Evolutionary conservation across 495 filamentous ascomycete genomes (phyloP), one percentile per base, ranked within the genome.

Genomic region (Bathelium albidoporum): DNA sequence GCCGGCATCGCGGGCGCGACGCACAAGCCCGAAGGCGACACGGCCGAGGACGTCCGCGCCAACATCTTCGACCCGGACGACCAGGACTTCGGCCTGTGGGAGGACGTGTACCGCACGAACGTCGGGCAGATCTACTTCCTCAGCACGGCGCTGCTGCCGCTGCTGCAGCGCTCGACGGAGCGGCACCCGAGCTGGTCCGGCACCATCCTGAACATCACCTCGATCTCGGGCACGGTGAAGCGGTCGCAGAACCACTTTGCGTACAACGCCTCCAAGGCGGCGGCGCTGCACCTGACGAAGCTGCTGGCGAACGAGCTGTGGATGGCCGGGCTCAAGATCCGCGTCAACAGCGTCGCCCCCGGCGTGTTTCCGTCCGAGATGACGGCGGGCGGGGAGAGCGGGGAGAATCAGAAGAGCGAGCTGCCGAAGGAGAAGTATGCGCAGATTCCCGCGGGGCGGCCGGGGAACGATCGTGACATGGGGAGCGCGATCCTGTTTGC

Each of bases 401-500:
- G 77, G 59, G 77, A 81, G 61, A 76, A 79, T 63, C 76, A 90
- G 71, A 90, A 90, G 83, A 88, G 81, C 67, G 70, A 76, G 2
- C 69, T 91, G 3, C 76, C 81, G 0, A 78, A 79, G 61, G 82
- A 87, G 63, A 84, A 87, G 73, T 87, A 78, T 66, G 71, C 74
- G 24, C 82, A 82, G 69, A 76, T 89, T 2, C 86, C 87, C 0
- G 80, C 82, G 0, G 67, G 72, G 1, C 72, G 89, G 10, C 85
- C 87, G 0, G 88, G 88, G 0, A 83, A 82, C 39, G 89, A 91
- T 70, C 76, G 84, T 36, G 89, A 91, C 69, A 91, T 91, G 87
- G 87, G 84, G 0, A 80, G 80, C 70, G 77, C 85, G 3, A 76
- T 89, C 18, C 71, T 91, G 22, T 87, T 85, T 65, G 71, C 81